Evolutionary conservation across 2,329 filamentous ascomycete species (phyloP), one percentile per base, ranked within the genome.

Genomic region (Fusarium globosum): DNA sequence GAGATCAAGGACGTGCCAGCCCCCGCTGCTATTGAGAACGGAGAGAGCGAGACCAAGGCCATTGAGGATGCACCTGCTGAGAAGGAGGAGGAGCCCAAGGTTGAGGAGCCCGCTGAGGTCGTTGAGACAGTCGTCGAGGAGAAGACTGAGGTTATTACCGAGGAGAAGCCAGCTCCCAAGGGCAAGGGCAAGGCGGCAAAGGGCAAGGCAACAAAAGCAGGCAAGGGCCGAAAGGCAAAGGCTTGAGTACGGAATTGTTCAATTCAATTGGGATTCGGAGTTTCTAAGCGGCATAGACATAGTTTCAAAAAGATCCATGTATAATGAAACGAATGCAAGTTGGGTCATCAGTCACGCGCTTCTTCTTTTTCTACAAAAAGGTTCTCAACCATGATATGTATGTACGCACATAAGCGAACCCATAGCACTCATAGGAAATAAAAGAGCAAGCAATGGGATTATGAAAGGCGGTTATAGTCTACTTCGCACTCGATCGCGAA

Each of bases 381-480:
- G 18, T 10, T 67, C 23, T 46, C 3, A 53, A 26, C 7, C 35
- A 52, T 46, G 2, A 61, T 70, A 49, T 48, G 87, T 43, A 87
- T 90, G 87, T 90, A 81, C 85, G 88, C 88, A 82, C 88, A 88
- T 87, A 90, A 84, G 88, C 88, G 88, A 90, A 90, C 87, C 88
- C 85, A 84, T 82, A 81, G 83, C 84, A 84, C 86, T 84, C 85
- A 83, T 82, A 72, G 76, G 77, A 76, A 78, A 76, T 78, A 79
- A 78, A 51, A 70, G 80, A 84, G 85, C 83, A 83, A 82, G 84
- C 82, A 81, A 83, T 82, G 84, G 86, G 87, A 90, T 90, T 90
- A 88, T 89, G 86, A 90, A 89, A 86, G 85, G 87, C 86, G 81
- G 61, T 49, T 46, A 83, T 83, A 65, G 74, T 90, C 88, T 90